A percentile compares a stretch with the other conserved stretches of the same genome.
These are phyloP conservation scores for Albatrellus ellisii DNA, from an alignment of 768 basidiomycete species.

Conservation along the genomic window DNA sequence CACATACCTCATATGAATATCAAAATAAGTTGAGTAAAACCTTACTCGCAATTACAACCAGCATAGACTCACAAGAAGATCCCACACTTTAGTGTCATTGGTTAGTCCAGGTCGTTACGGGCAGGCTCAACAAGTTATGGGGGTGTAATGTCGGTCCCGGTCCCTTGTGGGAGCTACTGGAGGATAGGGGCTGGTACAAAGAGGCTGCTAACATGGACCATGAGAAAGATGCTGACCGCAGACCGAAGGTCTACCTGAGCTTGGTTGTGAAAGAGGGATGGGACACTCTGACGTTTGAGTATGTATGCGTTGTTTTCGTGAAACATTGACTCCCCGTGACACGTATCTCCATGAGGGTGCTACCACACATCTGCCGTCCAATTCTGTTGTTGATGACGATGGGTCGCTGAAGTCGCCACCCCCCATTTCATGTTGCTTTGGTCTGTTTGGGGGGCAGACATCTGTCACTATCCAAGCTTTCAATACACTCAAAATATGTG, in stretches of 20 bases:
- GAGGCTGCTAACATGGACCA: constrained; percentile 30
- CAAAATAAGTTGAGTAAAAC: too few species aligned
- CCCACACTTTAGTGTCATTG: too few species aligned
- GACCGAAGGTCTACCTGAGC: constrained; percentile 54
- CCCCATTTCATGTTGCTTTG: constrained; percentile 48
- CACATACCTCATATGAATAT: too few species aligned
- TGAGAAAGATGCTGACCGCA: constrained; percentile 35
- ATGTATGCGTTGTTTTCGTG: too few species aligned
- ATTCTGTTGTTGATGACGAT: constrained; percentile 29
- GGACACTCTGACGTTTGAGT: too few species aligned
- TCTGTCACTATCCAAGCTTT: constrained; percentile 39
- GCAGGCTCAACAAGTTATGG: constrained; percentile 58
- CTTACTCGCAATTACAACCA: too few species aligned
- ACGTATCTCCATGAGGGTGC: constrained; percentile 38
- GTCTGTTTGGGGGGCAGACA: constrained; percentile 42
- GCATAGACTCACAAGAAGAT: too few species aligned
- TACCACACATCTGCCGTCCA: constrained; percentile 44
- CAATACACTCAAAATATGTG: constrained; percentile 45
- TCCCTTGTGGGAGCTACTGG: constrained; percentile 66
- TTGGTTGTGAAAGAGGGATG: too few species aligned
- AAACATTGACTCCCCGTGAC: too few species aligned
- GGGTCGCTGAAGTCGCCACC: constrained; percentile 39
- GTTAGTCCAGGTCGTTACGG: constrained; percentile 35
- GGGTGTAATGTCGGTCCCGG: constrained; percentile 64
- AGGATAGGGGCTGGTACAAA: constrained; percentile 71